A percentile compares a stretch with the other conserved stretches of the same genome.
These are phyloP conservation scores for Tuber microsphaerosporum DNA, from an alignment of 495 filamentous ascomycete species.

Conservation along the genomic window DNA sequence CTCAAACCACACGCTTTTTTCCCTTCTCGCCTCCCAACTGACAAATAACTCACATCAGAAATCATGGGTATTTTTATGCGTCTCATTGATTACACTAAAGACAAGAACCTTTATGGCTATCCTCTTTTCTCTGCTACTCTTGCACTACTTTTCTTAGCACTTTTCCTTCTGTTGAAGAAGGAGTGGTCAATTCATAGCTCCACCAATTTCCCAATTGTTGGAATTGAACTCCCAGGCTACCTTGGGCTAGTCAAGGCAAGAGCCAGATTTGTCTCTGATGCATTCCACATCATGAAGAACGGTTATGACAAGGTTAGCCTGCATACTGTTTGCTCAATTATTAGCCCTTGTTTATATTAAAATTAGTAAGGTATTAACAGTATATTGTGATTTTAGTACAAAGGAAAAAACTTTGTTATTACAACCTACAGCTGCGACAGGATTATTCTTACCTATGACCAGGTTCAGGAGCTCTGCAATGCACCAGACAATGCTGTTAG, in stretches of 20 bases:
- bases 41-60: background rate
- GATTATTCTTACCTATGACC: background rate
- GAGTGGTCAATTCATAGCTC: background rate
- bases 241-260: background rate
- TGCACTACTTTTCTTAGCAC: background rate
- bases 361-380: background rate
- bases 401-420: background rate
- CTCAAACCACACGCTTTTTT: background rate
- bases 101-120: background rate
- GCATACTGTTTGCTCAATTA: background rate
- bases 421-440: background rate
- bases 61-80: background rate
- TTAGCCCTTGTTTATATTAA: too few relatives aligned
- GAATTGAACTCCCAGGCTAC: background rate
- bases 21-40: background rate
- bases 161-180: background rate
- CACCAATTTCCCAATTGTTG: background rate
- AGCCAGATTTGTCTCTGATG: background rate
- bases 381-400: background rate
- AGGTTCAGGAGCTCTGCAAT: conserved; percentile 6
- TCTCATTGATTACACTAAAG: background rate
- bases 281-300: background rate
- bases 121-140: background rate
- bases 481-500: background rate
- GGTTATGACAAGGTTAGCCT: background rate